Evolutionary conservation across 1,284 basidiomycete species (phyloP), one percentile per base, ranked within the genome.

Genomic region (Bondarzewia mesenterica): DNA sequence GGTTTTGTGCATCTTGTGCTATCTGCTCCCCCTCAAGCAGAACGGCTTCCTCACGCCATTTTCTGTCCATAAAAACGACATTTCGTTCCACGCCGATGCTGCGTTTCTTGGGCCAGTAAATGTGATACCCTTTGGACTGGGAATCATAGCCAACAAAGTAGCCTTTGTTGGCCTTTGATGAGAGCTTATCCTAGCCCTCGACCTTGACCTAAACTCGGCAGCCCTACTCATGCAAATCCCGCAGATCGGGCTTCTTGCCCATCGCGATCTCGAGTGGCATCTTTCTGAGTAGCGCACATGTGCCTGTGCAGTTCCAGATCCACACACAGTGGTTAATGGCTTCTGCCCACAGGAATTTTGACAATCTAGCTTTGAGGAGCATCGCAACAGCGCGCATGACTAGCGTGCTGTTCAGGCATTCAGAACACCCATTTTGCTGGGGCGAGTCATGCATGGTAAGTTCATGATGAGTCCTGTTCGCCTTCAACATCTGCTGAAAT

Each of bases 361-460:
- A n/a, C n/a, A n/a, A n/a, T n/a, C n/a, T n/a, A n/a, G n/a, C n/a
- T n/a, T n/a, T n/a, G n/a, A n/a, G 64, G 1, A 50, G 32, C 37
- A 46, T 42, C 0, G 45, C 40, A 23, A 12, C 21, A 1, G 23
- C 21, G 20, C 36, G 21, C 3, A 10, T 23, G 22, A 49, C 23
- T 7, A 29, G 23, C 1, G 62, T 68, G 2, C 62, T 39, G 48
- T 69, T 69, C 8, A 57, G 48, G 6, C 54, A 54, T 58, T 73
- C 63, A 0, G 63, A 56, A 6, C 56, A 52, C 4, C 71, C 63
- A 43, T 71, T 71, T 10, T 62, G 58, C 44, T 59, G 51, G 3
- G 64, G 65, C 1, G 64, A 61, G 48, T 72, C 60, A 48, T 71
- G 68, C 1, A 63, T 56, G 14, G 62, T 65, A 14, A 62, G 54